A percentile compares a stretch with the other conserved stretches of the same genome.
These are phyloP conservation scores for Xylaria sp. DNA, from an alignment of 495 filamentous ascomycete genomes.

Conservation along the genomic window DNA sequence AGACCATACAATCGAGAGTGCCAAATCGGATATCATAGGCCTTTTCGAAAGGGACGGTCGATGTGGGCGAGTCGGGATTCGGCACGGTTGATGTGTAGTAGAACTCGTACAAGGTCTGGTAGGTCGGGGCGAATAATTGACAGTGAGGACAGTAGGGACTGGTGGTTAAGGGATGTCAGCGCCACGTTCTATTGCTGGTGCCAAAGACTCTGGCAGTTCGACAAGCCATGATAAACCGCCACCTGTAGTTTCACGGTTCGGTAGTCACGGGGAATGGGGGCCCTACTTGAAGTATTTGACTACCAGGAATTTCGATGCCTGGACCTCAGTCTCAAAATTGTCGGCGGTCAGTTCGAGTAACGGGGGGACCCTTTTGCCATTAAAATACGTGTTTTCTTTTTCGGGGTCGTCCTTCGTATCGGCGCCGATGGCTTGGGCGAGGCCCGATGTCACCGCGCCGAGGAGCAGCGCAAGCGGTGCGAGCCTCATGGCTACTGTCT, in stretches of 20 bases:
- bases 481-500: conserved; percentile 41
- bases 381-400: conserved; percentile 70
- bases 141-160: conserved; percentile 81
- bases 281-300: conserved; percentile 59
- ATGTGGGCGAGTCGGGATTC: conserved; percentile 36
- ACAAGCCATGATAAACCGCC: neutral
- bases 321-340: conserved; percentile 50
- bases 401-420: conserved; percentile 41
- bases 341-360: conserved; percentile 61
- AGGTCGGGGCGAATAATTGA: conserved; percentile 77
- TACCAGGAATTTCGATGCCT: conserved; percentile 51
- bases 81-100: conserved; percentile 86
- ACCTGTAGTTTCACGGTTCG: neutral
- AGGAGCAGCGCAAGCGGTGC: conserved; percentile 47
- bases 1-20: conserved; percentile 81
- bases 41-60: conserved; percentile 53
- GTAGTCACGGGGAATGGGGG: neutral
- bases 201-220: neutral
- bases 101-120: conserved; percentile 93
- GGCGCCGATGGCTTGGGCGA: conserved; percentile 44
- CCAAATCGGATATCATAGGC: conserved; percentile 94
- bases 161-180: conserved; percentile 7
- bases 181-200: neutral
- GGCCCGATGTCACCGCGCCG: conserved; percentile 47
- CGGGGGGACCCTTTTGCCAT: conserved; percentile 79